These are phyloP conservation scores for Stagonosporopsis rhizophila DNA, from an alignment of 2,329 filamentous ascomycete species.

Conservation along the genomic window DNA sequence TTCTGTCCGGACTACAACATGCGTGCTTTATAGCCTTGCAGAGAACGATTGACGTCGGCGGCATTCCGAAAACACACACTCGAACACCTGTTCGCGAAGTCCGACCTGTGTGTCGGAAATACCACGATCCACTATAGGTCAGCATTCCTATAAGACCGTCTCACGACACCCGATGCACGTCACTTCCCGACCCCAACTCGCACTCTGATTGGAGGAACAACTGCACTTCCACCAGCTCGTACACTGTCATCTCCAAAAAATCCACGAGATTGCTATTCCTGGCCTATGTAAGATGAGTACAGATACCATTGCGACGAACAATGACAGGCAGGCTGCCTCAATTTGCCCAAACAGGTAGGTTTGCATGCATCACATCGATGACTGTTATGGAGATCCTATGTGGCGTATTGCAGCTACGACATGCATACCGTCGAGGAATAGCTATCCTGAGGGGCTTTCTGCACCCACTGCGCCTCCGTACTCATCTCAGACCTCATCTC, in stretches of 20 bases:
- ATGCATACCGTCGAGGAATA: background rate
- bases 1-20: background rate
- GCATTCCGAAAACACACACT: background rate
- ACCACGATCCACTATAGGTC: constrained; percentile 15
- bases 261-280: constrained; percentile 16
- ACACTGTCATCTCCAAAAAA: constrained; percentile 13
- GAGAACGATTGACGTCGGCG: background rate
- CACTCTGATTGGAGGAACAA: constrained; percentile 17
- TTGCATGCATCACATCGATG: constrained; percentile 4
- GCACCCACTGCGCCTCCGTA: constrained; percentile 14
- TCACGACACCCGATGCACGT: constrained; percentile 20
- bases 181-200: constrained; percentile 4
- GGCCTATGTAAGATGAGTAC: constrained; percentile 14
- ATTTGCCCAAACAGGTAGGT: constrained; percentile 15
- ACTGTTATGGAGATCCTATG: constrained; percentile 16
- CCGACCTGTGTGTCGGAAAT: constrained; percentile 10
- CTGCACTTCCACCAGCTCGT: constrained; percentile 8
- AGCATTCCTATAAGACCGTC: constrained; percentile 19
- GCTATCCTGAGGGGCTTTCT: constrained; percentile 1
- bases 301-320: constrained; percentile 12
- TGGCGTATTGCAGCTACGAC: constrained; percentile 13
- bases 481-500: constrained; percentile 6
- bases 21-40: background rate
- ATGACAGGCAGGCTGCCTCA: constrained; percentile 6
- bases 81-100: constrained; percentile 16